Evolutionary conservation across 1,139 yeast genomes (phyloP).

Genomic region (Torulaspora globosa): DNA sequence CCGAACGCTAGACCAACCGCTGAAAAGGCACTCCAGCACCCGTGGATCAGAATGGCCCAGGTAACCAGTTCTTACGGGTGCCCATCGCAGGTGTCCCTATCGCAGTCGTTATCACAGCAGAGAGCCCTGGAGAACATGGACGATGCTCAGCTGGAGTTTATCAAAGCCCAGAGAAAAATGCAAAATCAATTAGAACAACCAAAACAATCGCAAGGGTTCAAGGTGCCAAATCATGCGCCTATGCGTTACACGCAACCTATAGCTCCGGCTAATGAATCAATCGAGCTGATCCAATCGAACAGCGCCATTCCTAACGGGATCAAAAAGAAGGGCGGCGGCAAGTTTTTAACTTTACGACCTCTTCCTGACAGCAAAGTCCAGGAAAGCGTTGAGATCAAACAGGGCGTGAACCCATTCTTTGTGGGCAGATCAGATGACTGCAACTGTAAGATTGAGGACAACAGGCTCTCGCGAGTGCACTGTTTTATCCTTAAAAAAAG

Average conservation of each 20-base stretch:
- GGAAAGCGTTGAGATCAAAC: conserved; percentile 53
- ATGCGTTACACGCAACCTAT: conserved; percentile 32
- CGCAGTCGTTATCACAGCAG: conserved; percentile 70
- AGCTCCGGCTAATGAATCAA: conserved; percentile 14
- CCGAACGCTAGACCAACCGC: conserved; percentile 71
- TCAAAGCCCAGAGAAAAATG: conserved; percentile 42
- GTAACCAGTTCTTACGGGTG: conserved; percentile 15
- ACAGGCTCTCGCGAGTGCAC: conserved; percentile 77
- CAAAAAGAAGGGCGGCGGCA: conserved; percentile 41
- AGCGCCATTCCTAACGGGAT: conserved; percentile 12
- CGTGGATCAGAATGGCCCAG: conserved; percentile 41
- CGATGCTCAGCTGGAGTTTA: conserved; percentile 33
- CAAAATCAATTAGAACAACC: conserved; percentile 22
- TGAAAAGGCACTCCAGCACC: conserved; percentile 63
- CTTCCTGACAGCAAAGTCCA: conserved; percentile 41
- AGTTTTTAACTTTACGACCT: conserved; percentile 49
- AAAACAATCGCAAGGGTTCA: conserved; percentile 28
- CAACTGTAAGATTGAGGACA: conserved; percentile 59
- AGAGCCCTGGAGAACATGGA: conserved; percentile 50
- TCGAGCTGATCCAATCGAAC: conserved; percentile 11
- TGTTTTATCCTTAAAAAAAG: conserved; percentile 62
- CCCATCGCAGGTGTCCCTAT: conserved; percentile 51
- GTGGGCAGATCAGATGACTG: conserved; percentile 64
- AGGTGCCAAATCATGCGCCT: conserved; percentile 38
- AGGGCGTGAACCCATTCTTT: conserved; percentile 58